Conservation (phyloP, 2,329 filamentous ascomycete species). For the Malbranchea zuffiana region DNA sequence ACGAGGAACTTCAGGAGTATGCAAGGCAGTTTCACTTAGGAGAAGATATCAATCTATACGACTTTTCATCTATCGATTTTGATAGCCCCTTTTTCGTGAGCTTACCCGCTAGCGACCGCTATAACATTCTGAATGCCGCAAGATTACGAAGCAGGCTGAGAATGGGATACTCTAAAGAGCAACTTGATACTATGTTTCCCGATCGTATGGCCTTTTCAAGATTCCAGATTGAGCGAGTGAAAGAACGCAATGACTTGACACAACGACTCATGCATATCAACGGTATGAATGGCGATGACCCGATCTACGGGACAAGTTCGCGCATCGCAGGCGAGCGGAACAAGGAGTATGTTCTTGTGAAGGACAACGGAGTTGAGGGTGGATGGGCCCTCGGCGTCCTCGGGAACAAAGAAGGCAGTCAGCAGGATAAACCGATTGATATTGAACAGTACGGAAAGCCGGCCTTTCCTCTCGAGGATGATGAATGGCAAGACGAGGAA, state of each 20-base stretch:
- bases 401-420: conserved; percentile 66
- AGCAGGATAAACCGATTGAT: conserved; percentile 81
- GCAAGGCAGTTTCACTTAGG: conserved; percentile 83
- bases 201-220: conserved; percentile 93
- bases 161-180: conserved; percentile 95
- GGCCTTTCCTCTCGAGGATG: conserved; percentile 45
- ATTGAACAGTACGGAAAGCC: conserved; percentile 55
- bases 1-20: conserved; percentile 88
- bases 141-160: conserved; percentile 74
- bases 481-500: conserved; percentile 57
- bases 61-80: conserved; percentile 98
- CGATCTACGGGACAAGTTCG: conserved; percentile 50
- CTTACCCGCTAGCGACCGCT: conserved; percentile 77
- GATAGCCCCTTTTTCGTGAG: conserved; percentile 91
- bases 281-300: conserved; percentile 70
- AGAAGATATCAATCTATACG: conserved; percentile 79
- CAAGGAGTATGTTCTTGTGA: conserved; percentile 89
- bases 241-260: conserved; percentile 85
- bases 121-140: conserved; percentile 95
- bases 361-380: conserved; percentile 87
- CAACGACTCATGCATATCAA: conserved; percentile 90
- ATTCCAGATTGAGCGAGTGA: conserved; percentile 91
- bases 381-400: conserved; percentile 95
- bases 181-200: conserved; percentile 92
- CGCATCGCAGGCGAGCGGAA: conserved; percentile 61